Evolutionary conservation across 768 basidiomycete genomes (phyloP), one percentile per base, ranked within the genome.

Genomic region (Suillus alpinus): DNA sequence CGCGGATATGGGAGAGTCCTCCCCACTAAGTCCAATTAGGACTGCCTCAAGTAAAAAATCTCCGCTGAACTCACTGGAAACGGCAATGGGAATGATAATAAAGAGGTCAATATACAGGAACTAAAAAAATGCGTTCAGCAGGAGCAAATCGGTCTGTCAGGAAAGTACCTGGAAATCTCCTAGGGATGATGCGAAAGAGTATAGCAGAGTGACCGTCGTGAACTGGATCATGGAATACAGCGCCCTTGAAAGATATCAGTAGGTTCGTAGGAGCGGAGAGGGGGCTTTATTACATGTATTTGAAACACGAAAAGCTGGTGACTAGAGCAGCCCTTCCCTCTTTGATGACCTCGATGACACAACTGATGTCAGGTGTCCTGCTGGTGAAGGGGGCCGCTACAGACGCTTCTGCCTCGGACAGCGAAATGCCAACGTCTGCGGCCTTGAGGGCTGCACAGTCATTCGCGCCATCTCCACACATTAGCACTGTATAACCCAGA

Each of bases 221-320:
- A 99, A 99, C 72, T 99, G 97, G 57, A 99, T 99, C 66, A 99
- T 81, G 13, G 97, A 99, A 75, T 98, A 99, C 47, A 99, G 75
- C 0, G 97, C 97, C 96, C 95, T 98, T 67, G 18, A 64, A 40
- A 49, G 58, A 57, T 55, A 56, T 71, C 44, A 64, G 66, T 37
- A 32, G 6, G 26, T 31, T 49, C 26, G 36, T 34, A 12, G n/a
- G 23, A 55, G 44, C 23, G 50, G 39, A 43, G 14, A 49, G 23
- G 36, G 16, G 5, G 39, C 80, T 92, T 74, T 37, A 14, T 53
- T 67, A 95, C 96, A 99, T 99, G 70, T 98, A 99, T 76, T 99
- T 99, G 86, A 99, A 99, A 77, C 96, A 98, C 66, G 94, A 95
- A 76, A 99, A 99, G 73, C 94, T 96, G 1, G 97, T 98, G 57